These are phyloP conservation scores for Pezicula carpinea DNA, from an alignment of 2,329 filamentous ascomycete species.

Conservation along the genomic window DNA sequence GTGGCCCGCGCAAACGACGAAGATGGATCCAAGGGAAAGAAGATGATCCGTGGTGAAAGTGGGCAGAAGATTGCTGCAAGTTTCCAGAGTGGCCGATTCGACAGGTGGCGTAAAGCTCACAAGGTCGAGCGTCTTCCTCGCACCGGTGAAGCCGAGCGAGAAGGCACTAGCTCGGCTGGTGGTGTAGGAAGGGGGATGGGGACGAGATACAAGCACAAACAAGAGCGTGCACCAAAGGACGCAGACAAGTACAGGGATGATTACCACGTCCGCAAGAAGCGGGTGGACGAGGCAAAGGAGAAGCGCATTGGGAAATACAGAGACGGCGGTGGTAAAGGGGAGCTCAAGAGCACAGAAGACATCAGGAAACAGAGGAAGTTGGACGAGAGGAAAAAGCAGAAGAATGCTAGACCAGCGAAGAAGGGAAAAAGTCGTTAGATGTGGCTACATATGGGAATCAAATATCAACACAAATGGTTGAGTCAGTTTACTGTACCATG, in stretches of 20 bases:
- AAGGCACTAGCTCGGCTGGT: conserved; percentile 27
- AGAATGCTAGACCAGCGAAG: conserved; percentile 79
- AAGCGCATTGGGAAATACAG: conserved; percentile 71
- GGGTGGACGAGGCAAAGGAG: conserved; percentile 81
- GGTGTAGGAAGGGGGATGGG: conserved; percentile 35
- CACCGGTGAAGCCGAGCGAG: conserved; percentile 74
- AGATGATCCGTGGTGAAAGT: conserved; percentile 81
- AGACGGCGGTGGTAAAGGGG: conserved; percentile 68
- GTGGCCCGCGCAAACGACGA: conserved; percentile 89
- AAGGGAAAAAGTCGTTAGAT: conserved; percentile 35
- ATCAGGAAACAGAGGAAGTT: conserved; percentile 77
- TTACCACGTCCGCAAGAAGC: conserved; percentile 86
- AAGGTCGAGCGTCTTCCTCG: conserved; percentile 73
- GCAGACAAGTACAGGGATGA: conserved; percentile 91
- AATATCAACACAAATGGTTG: no score
- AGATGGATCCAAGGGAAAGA: conserved; percentile 72
- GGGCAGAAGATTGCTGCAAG: conserved; percentile 93
- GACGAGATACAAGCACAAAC: conserved; percentile 76
- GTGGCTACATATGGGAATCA: no score
- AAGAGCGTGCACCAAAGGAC: conserved; percentile 83
- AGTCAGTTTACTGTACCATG: no score
- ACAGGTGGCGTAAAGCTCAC: conserved; percentile 85
- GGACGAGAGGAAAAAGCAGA: conserved; percentile 72
- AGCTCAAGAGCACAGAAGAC: conserved; percentile 78
- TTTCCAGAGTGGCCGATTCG: conserved; percentile 91